A percentile compares a stretch with the other conserved stretches of the same genome.
Conservation (phyloP, 2,329 filamentous ascomycete genomes). For the Pseudogymnoascus sp. region DNA sequence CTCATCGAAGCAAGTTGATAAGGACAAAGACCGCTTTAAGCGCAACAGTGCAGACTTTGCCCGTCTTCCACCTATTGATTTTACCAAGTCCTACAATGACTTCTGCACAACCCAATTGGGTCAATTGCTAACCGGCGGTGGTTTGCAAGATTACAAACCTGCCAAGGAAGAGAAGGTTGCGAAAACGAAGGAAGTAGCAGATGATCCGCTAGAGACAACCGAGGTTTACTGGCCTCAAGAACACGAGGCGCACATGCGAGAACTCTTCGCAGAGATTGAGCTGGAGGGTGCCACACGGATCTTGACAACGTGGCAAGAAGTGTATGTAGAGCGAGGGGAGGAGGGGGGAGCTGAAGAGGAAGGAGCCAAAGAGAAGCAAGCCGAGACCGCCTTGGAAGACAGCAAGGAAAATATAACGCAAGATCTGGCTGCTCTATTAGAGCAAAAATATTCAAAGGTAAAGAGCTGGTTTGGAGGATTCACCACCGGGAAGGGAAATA, state of each 20-base stretch:
- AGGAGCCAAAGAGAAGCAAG: not conserved
- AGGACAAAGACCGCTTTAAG: not conserved
- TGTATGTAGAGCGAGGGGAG: not conserved
- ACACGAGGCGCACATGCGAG: not conserved
- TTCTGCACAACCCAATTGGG: not conserved
- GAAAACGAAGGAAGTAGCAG: not conserved
- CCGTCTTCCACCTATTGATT: not conserved
- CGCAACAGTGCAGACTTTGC: not conserved
- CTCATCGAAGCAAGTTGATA: not conserved
- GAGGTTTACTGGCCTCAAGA: not conserved
- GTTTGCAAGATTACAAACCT: not conserved
- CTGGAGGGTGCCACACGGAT: not conserved
- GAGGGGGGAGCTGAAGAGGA: not conserved
- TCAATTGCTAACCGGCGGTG: not conserved
- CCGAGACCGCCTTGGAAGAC: not conserved
- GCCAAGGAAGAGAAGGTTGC: not conserved
- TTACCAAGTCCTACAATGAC: not conserved
- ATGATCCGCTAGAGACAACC: not conserved
- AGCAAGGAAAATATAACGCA: not conserved
- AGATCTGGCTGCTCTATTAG: not conserved
- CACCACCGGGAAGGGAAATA: not conserved
- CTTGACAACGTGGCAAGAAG: constrained; percentile 1
- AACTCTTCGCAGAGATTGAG: not conserved
- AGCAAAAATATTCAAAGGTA: not conserved
- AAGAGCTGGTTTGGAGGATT: not conserved